These are phyloP conservation scores for Cordia subcordata DNA, from an alignment of 257 asterid species.

Conservation along the genomic window DNA sequence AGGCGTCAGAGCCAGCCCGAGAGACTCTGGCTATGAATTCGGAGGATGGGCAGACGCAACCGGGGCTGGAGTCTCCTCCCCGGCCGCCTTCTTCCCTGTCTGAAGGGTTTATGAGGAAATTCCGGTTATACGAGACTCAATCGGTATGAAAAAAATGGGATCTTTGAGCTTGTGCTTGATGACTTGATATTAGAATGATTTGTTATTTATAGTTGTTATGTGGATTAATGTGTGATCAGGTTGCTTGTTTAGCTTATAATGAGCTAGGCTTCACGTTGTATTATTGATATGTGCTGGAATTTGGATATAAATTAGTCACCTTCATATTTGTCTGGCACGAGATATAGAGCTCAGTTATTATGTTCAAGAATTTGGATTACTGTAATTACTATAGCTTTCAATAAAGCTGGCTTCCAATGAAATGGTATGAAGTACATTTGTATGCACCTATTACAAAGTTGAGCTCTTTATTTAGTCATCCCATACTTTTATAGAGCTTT, in stretches of 20 bases:
- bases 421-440: background rate
- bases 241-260: background rate
- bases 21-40: background rate
- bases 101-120: conserved; percentile 79
- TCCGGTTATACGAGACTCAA: conserved; percentile 83
- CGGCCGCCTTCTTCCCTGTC: conserved; percentile 26
- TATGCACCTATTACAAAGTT: background rate
- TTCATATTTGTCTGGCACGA: background rate
- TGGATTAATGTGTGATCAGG: background rate
- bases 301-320: background rate
- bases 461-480: background rate
- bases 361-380: background rate
- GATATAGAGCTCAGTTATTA: background rate
- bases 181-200: background rate
- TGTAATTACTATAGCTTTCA: background rate
- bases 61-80: conserved; percentile 30
- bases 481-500: background rate
- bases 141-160: conserved; percentile 47
- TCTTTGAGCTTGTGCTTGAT: conserved; percentile 6
- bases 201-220: background rate
- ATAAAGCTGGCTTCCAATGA: background rate
- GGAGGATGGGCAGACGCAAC: conserved; percentile 30
- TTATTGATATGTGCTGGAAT: background rate
- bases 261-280: background rate
- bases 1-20: background rate